Base-by-base conservation (phyloP, 768 basidiomycete species). In the Termitomyces sp. region DNA sequence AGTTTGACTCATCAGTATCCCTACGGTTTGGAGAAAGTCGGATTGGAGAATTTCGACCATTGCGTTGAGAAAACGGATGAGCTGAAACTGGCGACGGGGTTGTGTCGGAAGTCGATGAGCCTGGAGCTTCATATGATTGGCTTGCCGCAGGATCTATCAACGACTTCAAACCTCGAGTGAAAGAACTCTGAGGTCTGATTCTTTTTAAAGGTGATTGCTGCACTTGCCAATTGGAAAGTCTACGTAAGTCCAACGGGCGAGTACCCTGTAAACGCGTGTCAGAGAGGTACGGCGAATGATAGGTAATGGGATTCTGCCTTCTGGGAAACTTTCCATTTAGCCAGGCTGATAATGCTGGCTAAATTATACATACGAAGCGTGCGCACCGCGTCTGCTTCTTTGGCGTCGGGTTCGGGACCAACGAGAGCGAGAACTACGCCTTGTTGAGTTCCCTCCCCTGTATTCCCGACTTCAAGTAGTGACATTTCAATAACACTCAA, bases 281-380 rank as follows among this genome's bases (percentile, higher is more conserved):
- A 63, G n/a, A 28, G 27, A 27, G 17, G 11, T 28, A 19, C n/a
- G 12, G 25, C 1, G 30, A 25, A 58, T 49, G 59, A 34, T 52
- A 8, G 8, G 45, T 30, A 14, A 3, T 27, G 32, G 12, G 21
- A 45, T 40, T 71, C 41, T 59, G 86, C 91, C 70, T 85, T 86
- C 56, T 87, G 84, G 10, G 84, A 72, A 17, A 86, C 71, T 0
- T 82, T 77, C 88, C 88, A 93, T 64, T 83, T 85, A 1, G 88
- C 89, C 12, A 94, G 77, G 62, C 80, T 91, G 9, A 80, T 78
- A 6, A 94, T 70, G 65, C 90, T 90, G 19, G 83, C 76, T 19
- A 94, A 75, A 64, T 85, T 93, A 68, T 94, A 94, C 90, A 94
- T 92, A 40, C 91, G 82, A 40, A 92, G 70, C 7, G 76, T 73